A percentile compares a stretch with the other conserved stretches of the same genome.
These are phyloP conservation scores for Pleomassaria siparia DNA, from an alignment of 2,329 filamentous ascomycete genomes.

Conservation along the genomic window DNA sequence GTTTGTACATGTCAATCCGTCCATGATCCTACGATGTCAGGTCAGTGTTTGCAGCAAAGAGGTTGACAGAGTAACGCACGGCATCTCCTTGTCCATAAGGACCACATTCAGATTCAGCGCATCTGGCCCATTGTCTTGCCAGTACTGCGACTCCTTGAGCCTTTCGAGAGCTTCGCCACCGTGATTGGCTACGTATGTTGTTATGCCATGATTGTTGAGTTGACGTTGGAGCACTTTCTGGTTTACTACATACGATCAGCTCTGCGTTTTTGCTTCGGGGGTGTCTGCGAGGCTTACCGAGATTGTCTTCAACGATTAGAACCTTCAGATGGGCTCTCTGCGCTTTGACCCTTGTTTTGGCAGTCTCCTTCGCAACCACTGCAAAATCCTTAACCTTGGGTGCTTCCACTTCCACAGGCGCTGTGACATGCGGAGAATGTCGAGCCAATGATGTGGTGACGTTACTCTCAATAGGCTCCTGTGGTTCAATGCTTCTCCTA, in stretches of 20 bases:
- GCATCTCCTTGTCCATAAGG: slow-evolving; percentile 47
- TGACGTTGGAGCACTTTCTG: slow-evolving; percentile 54
- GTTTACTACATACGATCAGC: slow-evolving; percentile 43
- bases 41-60: neutral
- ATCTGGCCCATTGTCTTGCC: slow-evolving; percentile 30
- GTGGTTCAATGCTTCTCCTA: slow-evolving; percentile 35
- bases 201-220: slow-evolving; percentile 50
- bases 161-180: slow-evolving; percentile 52
- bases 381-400: slow-evolving; percentile 42
- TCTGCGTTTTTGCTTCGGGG: neutral
- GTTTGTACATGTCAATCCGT: slow-evolving; percentile 42
- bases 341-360: slow-evolving; percentile 11
- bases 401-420: slow-evolving; percentile 18
- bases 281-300: slow-evolving; percentile 24
- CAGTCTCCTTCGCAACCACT: slow-evolving; percentile 12
- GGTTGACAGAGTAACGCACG: slow-evolving; percentile 11
- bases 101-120: slow-evolving; percentile 36
- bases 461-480: neutral
- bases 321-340: slow-evolving; percentile 31
- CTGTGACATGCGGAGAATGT: slow-evolving; percentile 34
- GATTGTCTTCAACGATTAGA: slow-evolving; percentile 48
- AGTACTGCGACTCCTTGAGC: slow-evolving; percentile 48
- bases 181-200: slow-evolving; percentile 52
- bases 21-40: slow-evolving; percentile 34
- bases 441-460: slow-evolving; percentile 20